These are phyloP conservation scores for Cercospora zeae-maydis DNA, from an alignment of 2,329 filamentous ascomycete genomes.

Conservation along the genomic window DNA sequence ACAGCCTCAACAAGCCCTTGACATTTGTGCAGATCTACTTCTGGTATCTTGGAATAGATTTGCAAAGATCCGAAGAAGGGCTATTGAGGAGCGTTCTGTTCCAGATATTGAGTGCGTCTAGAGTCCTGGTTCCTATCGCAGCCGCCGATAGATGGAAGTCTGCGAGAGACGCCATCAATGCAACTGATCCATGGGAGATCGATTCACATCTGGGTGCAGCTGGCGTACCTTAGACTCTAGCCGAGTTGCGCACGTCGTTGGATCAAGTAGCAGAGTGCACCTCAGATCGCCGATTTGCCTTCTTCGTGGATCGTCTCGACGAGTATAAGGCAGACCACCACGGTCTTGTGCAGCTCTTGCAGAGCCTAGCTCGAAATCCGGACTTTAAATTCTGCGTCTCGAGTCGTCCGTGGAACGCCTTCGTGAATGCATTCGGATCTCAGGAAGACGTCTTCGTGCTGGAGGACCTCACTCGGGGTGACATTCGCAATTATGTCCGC, in stretches of 20 bases:
- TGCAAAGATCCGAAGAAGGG: slow-evolving; percentile 15
- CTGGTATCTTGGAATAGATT: slow-evolving; percentile 10
- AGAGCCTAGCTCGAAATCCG: background rate
- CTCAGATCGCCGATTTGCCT: slow-evolving; percentile 10
- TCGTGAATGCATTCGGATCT: slow-evolving; percentile 12
- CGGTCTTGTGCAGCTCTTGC: slow-evolving; percentile 1
- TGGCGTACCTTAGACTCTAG: background rate
- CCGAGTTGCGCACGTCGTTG: background rate
- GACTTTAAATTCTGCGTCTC: slow-evolving; percentile 24
- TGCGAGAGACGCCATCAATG: background rate
- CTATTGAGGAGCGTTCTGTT: slow-evolving; percentile 13
- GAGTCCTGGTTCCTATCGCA: background rate
- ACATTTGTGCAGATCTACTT: slow-evolving; percentile 10
- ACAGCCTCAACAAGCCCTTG: background rate
- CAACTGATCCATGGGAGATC: background rate
- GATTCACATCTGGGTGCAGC: background rate
- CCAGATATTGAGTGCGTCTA: slow-evolving; percentile 7
- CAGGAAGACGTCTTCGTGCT: slow-evolving; percentile 11
- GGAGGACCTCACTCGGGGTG: slow-evolving; percentile 14
- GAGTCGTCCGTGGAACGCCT: slow-evolving; percentile 25
- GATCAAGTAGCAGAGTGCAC: background rate
- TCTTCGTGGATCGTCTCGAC: slow-evolving; percentile 20
- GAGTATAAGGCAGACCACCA: slow-evolving; percentile 17
- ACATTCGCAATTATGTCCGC: background rate
- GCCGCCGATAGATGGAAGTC: background rate